Percentiles rank a stretch among this genome's conserved stretches.
phyloP scores from a whole-genome alignment of 73 alveolate species.

The Tetrahymena elliotti region DNA sequence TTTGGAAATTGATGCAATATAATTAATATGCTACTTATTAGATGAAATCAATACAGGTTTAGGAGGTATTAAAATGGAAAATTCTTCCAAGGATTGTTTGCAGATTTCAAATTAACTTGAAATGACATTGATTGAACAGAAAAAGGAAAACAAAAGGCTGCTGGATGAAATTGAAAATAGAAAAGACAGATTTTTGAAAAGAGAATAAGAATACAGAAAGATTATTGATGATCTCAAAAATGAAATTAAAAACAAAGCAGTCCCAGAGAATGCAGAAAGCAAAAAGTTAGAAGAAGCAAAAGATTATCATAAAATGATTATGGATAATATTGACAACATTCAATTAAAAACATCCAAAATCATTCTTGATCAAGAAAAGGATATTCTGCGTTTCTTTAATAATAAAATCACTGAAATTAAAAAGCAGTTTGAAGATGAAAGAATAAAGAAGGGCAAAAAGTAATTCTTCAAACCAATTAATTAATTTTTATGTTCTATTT shows the following conservation, averaged over 20 bases:
- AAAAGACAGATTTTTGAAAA: constrained; percentile 61
- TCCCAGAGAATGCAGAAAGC: constrained; percentile 27
- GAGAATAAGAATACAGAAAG: constrained; percentile 73
- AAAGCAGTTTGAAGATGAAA: constrained; percentile 40
- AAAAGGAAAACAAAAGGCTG: constrained; percentile 29
- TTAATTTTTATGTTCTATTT: not conserved
- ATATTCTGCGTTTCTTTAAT: constrained; percentile 31
- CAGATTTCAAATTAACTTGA: constrained; percentile 40
- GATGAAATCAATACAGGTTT: not conserved
- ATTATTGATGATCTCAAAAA: constrained; percentile 60
- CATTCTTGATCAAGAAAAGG: constrained; percentile 32
- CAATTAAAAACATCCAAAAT: constrained; percentile 35
- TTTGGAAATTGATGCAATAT: no score
- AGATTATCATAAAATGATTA: constrained; percentile 24
- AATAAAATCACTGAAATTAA: constrained; percentile 37
- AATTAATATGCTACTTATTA: no score
- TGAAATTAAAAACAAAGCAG: constrained; percentile 36
- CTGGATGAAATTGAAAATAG: constrained; percentile 44
- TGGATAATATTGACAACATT: constrained; percentile 28
- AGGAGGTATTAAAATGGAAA: constrained; percentile 1
- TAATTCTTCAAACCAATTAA: not conserved
- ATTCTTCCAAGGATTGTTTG: constrained; percentile 65
- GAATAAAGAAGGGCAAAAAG: constrained; percentile 44
- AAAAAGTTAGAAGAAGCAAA: constrained; percentile 21
- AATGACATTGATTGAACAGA: constrained; percentile 33